phyloP scores from a whole-genome alignment of 2,329 filamentous ascomycete species.

The Aspergillus viridinutans region DNA sequence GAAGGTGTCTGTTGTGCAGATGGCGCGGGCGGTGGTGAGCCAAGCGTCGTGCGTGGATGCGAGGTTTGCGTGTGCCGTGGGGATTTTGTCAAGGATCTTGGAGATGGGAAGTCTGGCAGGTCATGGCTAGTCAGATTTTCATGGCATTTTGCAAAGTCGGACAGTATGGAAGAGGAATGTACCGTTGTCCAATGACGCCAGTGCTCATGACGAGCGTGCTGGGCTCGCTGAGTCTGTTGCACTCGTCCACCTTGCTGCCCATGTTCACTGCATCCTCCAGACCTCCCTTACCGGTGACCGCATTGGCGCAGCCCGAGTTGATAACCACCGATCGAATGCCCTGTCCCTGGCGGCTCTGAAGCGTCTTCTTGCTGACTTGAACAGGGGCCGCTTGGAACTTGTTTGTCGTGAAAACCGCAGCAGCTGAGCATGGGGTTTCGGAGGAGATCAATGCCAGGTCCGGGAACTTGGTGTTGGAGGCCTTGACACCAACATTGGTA shows the following conservation, averaged over 20 bases:
- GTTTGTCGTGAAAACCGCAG: constrained; percentile 96
- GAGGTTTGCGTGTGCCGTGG: constrained; percentile 66
- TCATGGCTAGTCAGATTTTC: neutral
- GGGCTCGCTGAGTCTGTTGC: constrained; percentile 50
- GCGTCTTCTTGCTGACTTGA: constrained; percentile 70
- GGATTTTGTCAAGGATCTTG: constrained; percentile 82
- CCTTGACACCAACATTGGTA: constrained; percentile 88
- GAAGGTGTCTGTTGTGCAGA: constrained; percentile 98
- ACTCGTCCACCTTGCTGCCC: constrained; percentile 71
- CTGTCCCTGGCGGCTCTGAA: constrained; percentile 61
- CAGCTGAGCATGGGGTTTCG: constrained; percentile 77
- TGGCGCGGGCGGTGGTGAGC: constrained; percentile 80
- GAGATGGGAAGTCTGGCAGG: constrained; percentile 70
- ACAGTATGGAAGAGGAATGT: constrained; percentile 3
- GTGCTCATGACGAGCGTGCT: constrained; percentile 96
- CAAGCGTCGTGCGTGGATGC: constrained; percentile 77
- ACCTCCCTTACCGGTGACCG: constrained; percentile 87
- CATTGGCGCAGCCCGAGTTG: constrained; percentile 96
- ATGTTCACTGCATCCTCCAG: constrained; percentile 83
- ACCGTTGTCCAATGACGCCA: constrained; percentile 92
- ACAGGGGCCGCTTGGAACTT: constrained; percentile 97
- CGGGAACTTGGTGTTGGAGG: constrained; percentile 83
- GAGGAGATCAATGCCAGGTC: constrained; percentile 88
- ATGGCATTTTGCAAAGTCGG: neutral
- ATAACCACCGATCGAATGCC: constrained; percentile 79